Base-by-base conservation (phyloP, 192 early-diverging fungal genomes). In the Rhizophagus sp. region DNA sequence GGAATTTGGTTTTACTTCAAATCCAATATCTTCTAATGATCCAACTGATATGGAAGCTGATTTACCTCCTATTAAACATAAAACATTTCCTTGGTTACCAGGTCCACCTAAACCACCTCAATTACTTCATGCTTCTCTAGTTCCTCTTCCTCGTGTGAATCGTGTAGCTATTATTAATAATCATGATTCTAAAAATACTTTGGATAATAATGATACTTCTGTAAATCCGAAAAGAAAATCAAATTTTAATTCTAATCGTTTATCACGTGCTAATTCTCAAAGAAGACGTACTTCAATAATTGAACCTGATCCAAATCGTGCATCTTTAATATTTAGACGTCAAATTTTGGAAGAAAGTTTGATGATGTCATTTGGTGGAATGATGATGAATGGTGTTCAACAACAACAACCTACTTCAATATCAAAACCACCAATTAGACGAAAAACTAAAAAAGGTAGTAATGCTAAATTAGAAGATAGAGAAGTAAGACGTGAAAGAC, bases 11-110 rank as follows among this genome's bases (percentile, higher is more conserved):
- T 41, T 52, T 67, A 79, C 78, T n/a, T 79, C 78, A 15, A 79
- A 79, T 27, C 78, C 78, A 2, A 17, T 30, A 34, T n/a, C 41
- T 70, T 68, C 78, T 25, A 79, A 79, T 62, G 78, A 79, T 70
- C 78, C 78, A 0, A 79, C 78, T 13, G 78, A 79, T 79, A 57
- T 79, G 27, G 78, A 79, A 27, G 66, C 57, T 79, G 78, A 79
- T 62, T 52, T 62, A 41, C 49, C 36, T 19, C 64, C 27, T 10
- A 13, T 34, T 17, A 63, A 71, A 50, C 11, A 25, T 19, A 3
- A 34, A 12, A 17, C 3, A 12, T 62, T 41, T 25, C 78, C 78
- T 22, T 79, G 78, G 78, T 61, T 79, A 36, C 78, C 78, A 6
- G 61, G 63, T 11, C 33, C 67, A 1, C 19, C 61, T 71, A 39